Conservation (phyloP, 805 yeast species). For the Wickerhamiella qilinensis region DNA sequence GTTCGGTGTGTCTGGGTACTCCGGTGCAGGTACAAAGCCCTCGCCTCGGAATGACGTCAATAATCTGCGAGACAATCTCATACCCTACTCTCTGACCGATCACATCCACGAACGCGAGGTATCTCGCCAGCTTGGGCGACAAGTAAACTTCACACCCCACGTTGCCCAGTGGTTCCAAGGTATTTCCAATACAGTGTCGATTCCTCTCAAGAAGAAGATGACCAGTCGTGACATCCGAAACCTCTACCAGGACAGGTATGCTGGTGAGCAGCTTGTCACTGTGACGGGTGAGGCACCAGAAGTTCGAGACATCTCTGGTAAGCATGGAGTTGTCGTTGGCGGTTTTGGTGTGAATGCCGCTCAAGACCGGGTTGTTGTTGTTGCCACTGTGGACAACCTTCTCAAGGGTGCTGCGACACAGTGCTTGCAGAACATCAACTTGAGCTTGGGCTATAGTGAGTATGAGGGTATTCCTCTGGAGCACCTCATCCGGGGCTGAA, state of each 20-base stretch:
- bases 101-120: slow-evolving; percentile 95
- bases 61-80: slow-evolving; percentile 61
- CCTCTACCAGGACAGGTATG: slow-evolving; percentile 75
- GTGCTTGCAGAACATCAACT: slow-evolving; percentile 88
- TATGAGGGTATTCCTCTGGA: slow-evolving; percentile 78
- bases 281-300: slow-evolving; percentile 86
- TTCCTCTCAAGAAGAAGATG: slow-evolving; percentile 54
- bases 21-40: slow-evolving; percentile 99
- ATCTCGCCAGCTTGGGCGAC: slow-evolving; percentile 57
- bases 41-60: slow-evolving; percentile 83
- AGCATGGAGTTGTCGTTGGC: slow-evolving; percentile 90
- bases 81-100: slow-evolving; percentile 91
- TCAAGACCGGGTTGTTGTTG: slow-evolving; percentile 80
- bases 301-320: slow-evolving; percentile 80
- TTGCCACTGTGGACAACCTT: slow-evolving; percentile 89
- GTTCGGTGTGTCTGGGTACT: slow-evolving; percentile 95
- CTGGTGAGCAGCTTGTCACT: slow-evolving; percentile 69
- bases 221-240: slow-evolving; percentile 71
- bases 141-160: slow-evolving; percentile 87
- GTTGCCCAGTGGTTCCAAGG: slow-evolving; percentile 99
- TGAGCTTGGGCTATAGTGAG: slow-evolving; percentile 80
- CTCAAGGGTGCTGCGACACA: slow-evolving; percentile 98
- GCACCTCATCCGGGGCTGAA: background rate
- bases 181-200: slow-evolving; percentile 76
- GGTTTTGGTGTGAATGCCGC: slow-evolving; percentile 87